Evolutionary conservation across 345 rosid species (phyloP), one percentile per base, ranked within the genome.

Genomic region (Linum trigynum): DNA sequence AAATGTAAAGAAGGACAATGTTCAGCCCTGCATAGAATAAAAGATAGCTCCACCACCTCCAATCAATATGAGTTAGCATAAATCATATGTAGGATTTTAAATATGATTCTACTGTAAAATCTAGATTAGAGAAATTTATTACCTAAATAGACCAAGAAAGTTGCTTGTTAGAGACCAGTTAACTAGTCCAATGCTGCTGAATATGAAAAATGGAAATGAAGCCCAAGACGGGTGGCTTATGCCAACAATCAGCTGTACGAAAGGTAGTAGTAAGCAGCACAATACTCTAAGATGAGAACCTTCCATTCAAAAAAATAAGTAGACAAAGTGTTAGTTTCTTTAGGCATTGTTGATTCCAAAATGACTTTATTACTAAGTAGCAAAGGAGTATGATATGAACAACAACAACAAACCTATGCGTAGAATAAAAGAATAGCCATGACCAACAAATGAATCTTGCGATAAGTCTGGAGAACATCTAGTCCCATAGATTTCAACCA

Each of bases 161-260:
- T 79, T 81, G 76, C 82, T 81, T 63, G 81, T 83, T 59, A 79
- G 70, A 51, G 85, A 83, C 87, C 87, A 83, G 53, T 77, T 77
- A 14, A 83, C 70, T 0, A 83, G 83, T 14, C 87, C 87, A 56
- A 75, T 59, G 63, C 83, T 55, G 68, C 83, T 81, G 64, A 81
- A 79, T 40, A 83, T 68, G 66, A 83, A 81, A 74, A 79, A 83
- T 38, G 87, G 87, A 60, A 83, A 70, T 66, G 87, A 81, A 65
- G 69, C 71, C 87, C 87, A 83, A 51, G 87, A 83, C 36, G 85
- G 85, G 65, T 77, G 76, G 67, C 85, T 81, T 51, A 83, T 81
- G 50, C 87, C 82, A 43, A 74, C 83, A 57, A 68, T 63, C 62
- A 83, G 80, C 76, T 81, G 87, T 61, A 75, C 59, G 17, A 62